Conservation (phyloP, 139 green algal species). For the Auxenochlorella pyrenoidosa region DNA sequence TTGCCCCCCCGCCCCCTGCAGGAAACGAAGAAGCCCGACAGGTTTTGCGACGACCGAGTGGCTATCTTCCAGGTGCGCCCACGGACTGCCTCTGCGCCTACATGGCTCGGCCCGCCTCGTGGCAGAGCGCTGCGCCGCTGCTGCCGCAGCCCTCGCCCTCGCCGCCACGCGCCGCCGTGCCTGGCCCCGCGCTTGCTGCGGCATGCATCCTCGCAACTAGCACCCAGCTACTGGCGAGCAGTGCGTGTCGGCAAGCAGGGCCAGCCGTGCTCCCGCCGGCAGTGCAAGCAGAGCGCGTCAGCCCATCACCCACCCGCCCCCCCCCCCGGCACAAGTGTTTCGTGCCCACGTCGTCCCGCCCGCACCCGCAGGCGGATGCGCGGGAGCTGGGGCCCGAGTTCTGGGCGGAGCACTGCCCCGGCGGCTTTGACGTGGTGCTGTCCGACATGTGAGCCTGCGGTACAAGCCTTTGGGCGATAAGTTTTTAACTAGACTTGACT, state of each 20-base stretch:
- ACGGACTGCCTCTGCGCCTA: not conserved
- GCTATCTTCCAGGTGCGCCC: constrained; percentile 57
- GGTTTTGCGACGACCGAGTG: constrained; percentile 75
- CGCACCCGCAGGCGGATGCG: constrained; percentile 56
- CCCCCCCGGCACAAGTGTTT: too few relatives aligned
- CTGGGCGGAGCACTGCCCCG: constrained; percentile 53
- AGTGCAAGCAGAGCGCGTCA: too few relatives aligned
- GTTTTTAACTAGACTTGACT: too few relatives aligned
- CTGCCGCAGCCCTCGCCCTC: not conserved
- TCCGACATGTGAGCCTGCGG: constrained; percentile 10
- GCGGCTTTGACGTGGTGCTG: constrained; percentile 41
- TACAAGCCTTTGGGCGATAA: not conserved
- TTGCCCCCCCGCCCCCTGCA: constrained; percentile 32
- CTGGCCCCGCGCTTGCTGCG: too few relatives aligned
- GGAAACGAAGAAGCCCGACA: constrained; percentile 57
- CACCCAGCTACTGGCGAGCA: too few relatives aligned
- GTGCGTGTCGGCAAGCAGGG: too few relatives aligned
- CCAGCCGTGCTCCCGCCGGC: too few relatives aligned
- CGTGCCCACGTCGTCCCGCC: not conserved
- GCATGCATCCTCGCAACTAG: too few relatives aligned
- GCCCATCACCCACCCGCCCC: too few relatives aligned
- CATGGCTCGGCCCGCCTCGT: too few relatives aligned
- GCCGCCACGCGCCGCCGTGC: not conserved
- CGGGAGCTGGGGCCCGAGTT: constrained; percentile 59
- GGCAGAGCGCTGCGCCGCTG: not conserved